Evolutionary conservation across 306 rosid species (phyloP).

Genomic region (Spatholobus suberectus): DNA sequence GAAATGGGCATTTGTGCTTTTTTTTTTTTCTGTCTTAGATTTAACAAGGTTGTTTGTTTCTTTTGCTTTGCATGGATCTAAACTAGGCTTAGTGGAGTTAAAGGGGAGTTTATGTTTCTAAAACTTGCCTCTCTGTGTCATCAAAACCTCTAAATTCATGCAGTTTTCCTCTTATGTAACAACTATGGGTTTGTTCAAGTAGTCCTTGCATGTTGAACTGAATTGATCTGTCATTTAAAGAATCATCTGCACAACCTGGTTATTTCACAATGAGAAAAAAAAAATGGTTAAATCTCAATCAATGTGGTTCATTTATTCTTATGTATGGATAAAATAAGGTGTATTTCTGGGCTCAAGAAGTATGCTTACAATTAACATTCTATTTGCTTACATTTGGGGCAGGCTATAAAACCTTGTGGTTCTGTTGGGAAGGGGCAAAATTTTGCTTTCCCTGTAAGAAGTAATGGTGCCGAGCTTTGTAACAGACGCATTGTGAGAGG

Average conservation of each 20-base stretch:
- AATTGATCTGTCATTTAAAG: background rate
- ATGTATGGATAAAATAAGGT: background rate
- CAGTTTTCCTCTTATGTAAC: background rate
- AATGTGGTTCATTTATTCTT: conserved; percentile 9
- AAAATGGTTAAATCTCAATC: background rate
- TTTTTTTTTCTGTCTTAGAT: conserved; percentile 8
- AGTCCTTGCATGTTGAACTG: conserved; percentile 14
- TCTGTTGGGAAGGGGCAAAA: conserved; percentile 47
- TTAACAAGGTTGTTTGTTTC: conserved; percentile 23
- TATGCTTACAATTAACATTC: conserved; percentile 33
- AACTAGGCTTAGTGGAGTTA: conserved; percentile 2
- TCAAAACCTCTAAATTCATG: conserved; percentile 7
- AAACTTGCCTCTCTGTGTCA: conserved; percentile 19
- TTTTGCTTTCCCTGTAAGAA: conserved; percentile 48
- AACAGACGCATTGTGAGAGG: conserved; percentile 35
- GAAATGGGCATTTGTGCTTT: conserved; percentile 19
- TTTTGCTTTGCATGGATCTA: conserved; percentile 26
- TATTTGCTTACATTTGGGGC: conserved; percentile 49
- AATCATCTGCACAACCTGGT: background rate
- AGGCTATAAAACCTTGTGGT: conserved; percentile 46
- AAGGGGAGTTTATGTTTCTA: background rate
- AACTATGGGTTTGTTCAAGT: conserved; percentile 12
- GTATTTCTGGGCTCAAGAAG: conserved; percentile 26
- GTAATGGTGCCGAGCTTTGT: conserved; percentile 51
- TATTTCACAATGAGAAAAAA: background rate